Conservation (phyloP, 192 early-diverging fungal species). For the Linnemannia hyalina region DNA sequence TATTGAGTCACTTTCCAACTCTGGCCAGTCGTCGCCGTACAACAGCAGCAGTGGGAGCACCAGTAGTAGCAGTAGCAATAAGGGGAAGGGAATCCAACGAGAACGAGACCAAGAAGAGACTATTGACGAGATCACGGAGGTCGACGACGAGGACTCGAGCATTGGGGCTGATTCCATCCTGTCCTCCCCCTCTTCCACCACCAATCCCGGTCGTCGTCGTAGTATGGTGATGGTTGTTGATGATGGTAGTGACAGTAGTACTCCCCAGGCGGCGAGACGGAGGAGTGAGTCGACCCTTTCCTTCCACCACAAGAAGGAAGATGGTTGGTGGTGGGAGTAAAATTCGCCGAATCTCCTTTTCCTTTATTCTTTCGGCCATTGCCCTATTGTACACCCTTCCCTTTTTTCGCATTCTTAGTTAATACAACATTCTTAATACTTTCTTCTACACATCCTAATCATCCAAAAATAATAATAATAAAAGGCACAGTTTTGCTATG, state of each 20-base stretch:
- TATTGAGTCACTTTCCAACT: neutral
- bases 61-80: neutral
- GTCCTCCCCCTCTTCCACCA: neutral
- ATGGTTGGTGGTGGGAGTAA: slow-evolving; percentile 32
- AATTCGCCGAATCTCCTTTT: neutral
- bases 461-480: too few relatives aligned
- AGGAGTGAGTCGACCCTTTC: slow-evolving; percentile 2
- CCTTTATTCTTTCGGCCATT: slow-evolving; percentile 3
- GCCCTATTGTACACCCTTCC: too few relatives aligned
- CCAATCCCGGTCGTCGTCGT: too few relatives aligned
- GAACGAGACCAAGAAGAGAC: slow-evolving; percentile 10
- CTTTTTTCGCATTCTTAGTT: too few relatives aligned
- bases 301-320: neutral
- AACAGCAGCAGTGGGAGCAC: neutral
- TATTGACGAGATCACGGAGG: slow-evolving; percentile 18
- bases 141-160: neutral
- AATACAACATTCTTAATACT: too few relatives aligned
- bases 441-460: too few relatives aligned
- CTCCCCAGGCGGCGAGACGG: neutral
- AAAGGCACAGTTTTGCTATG: too few relatives aligned
- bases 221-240: neutral
- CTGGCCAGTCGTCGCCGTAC: neutral
- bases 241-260: neutral
- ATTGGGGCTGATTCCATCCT: neutral
- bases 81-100: slow-evolving; percentile 5